Evolutionary conservation across 768 basidiomycete species (phyloP).

Genomic region (Lanmaoa rubissima): DNA sequence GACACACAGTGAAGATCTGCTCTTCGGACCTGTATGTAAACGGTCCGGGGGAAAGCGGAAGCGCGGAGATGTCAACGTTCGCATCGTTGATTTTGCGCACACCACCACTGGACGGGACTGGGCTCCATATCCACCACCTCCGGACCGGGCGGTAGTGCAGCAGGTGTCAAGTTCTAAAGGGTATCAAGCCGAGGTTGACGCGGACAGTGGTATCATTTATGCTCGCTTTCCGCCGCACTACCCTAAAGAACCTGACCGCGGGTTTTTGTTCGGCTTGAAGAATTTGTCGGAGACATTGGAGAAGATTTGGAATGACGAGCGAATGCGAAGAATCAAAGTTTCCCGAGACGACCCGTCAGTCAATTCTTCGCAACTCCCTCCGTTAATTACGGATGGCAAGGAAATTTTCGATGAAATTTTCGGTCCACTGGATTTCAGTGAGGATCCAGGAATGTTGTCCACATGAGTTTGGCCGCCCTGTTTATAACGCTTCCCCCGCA

Average conservation of each 20-base stretch:
- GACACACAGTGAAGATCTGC: conserved; percentile 77
- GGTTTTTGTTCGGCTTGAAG: conserved; percentile 89
- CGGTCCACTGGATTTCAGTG: conserved; percentile 42
- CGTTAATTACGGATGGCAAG: conserved; percentile 68
- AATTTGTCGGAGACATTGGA: conserved; percentile 75
- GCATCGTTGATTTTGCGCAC: conserved; percentile 98
- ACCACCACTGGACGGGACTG: conserved; percentile 96
- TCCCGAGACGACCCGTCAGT: conserved; percentile 55
- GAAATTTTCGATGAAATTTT: conserved; percentile 81
- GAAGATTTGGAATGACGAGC: conserved; percentile 86
- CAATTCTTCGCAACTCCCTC: conserved; percentile 52
- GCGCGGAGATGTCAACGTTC: conserved; percentile 91
- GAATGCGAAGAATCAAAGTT: conserved; percentile 62
- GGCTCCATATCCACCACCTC: conserved; percentile 57
- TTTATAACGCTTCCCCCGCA: neutral
- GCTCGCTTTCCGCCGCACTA: conserved; percentile 95
- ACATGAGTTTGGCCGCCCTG: conserved; percentile 39
- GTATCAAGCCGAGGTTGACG: conserved; percentile 80
- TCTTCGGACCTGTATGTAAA: conserved; percentile 63
- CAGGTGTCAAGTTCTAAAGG: conserved; percentile 64
- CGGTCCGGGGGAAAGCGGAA: conserved; percentile 65
- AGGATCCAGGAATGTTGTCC: conserved; percentile 76
- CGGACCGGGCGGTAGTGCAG: conserved; percentile 37
- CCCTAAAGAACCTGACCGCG: conserved; percentile 85
- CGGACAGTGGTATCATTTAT: conserved; percentile 77